These are phyloP conservation scores for Sporormia fimetaria DNA, from an alignment of 495 filamentous ascomycete genomes.

Conservation along the genomic window DNA sequence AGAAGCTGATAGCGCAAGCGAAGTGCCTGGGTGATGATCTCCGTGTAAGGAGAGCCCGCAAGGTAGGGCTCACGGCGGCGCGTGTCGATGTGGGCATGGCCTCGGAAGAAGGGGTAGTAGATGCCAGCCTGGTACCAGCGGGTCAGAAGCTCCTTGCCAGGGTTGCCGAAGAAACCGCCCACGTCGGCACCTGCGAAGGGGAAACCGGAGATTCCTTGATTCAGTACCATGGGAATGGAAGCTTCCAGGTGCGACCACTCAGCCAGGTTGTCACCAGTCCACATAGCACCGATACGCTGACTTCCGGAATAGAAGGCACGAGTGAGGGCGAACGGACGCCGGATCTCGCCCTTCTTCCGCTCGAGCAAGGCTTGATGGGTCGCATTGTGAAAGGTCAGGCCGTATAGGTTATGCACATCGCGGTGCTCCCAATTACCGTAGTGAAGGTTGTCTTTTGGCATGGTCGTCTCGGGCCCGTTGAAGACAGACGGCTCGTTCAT, in stretches of 20 bases:
- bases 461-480: slow-evolving; percentile 92
- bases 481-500: slow-evolving; percentile 99
- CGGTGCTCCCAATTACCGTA: slow-evolving; percentile 90
- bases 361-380: slow-evolving; percentile 73
- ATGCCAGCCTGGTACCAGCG: slow-evolving; percentile 96
- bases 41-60: slow-evolving; percentile 67
- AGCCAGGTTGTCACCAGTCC: slow-evolving; percentile 96
- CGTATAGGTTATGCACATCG: slow-evolving; percentile 90
- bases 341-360: slow-evolving; percentile 67
- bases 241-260: slow-evolving; percentile 81
- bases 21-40: slow-evolving; percentile 77
- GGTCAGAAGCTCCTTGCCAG: slow-evolving; percentile 74
- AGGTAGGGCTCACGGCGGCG: slow-evolving; percentile 91
- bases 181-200: slow-evolving; percentile 94
- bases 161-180: slow-evolving; percentile 96
- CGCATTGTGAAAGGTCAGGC: slow-evolving; percentile 86
- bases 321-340: slow-evolving; percentile 83
- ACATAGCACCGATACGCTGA: slow-evolving; percentile 87
- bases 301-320: slow-evolving; percentile 83
- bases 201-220: slow-evolving; percentile 82
- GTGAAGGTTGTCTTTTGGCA: slow-evolving; percentile 96
- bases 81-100: slow-evolving; percentile 93
- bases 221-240: slow-evolving; percentile 83
- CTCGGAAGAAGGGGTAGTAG: slow-evolving; percentile 98
- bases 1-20: slow-evolving; percentile 81